Percentiles rank a stretch among this genome's conserved stretches.
Evolutionary conservation across 2,329 filamentous ascomycete genomes (phyloP).

Genomic region (Dactylellina sp.): DNA sequence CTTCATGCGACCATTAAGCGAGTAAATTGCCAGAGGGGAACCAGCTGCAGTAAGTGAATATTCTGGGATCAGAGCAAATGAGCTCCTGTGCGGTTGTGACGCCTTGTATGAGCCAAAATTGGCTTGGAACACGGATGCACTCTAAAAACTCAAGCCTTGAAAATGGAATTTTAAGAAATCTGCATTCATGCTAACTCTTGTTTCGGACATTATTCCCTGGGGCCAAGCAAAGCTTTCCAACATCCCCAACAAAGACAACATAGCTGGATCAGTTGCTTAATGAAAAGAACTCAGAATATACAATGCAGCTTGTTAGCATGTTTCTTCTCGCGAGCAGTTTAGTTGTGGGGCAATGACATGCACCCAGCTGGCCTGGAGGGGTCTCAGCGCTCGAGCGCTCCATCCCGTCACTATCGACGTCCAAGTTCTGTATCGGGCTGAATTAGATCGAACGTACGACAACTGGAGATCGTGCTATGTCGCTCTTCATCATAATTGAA

Average conservation of each 20-base stretch:
- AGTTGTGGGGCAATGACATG: slow-evolving; percentile 22
- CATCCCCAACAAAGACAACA: slow-evolving; percentile 19
- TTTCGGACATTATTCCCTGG: slow-evolving; percentile 2
- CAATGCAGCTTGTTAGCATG: slow-evolving; percentile 11
- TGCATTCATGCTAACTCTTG: background rate
- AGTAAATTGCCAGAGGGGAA: slow-evolving; percentile 16
- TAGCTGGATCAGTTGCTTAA: background rate
- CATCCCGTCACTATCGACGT: slow-evolving; percentile 37
- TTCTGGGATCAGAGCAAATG: slow-evolving; percentile 1
- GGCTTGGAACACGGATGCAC: background rate
- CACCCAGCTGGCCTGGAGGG: slow-evolving; percentile 1
- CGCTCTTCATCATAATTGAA: slow-evolving; percentile 14
- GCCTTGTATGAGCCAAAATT: slow-evolving; percentile 23
- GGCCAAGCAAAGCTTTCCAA: slow-evolving; percentile 6
- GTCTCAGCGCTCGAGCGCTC: slow-evolving; percentile 35
- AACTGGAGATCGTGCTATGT: slow-evolving; percentile 18
- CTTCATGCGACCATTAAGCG: slow-evolving; percentile 17
- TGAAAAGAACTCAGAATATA: slow-evolving; percentile 19
- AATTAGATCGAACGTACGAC: slow-evolving; percentile 17
- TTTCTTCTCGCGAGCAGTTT: background rate
- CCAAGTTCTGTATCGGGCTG: slow-evolving; percentile 41
- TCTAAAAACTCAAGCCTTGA: slow-evolving; percentile 20
- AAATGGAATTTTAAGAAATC: slow-evolving; percentile 20
- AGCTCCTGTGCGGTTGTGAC: background rate
- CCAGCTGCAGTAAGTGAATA: slow-evolving; percentile 5